A percentile compares a stretch with the other conserved stretches of the same genome.
Evolutionary conservation across 768 basidiomycete genomes (phyloP).

Genomic region (Agaricus sinodeliciosus): DNA sequence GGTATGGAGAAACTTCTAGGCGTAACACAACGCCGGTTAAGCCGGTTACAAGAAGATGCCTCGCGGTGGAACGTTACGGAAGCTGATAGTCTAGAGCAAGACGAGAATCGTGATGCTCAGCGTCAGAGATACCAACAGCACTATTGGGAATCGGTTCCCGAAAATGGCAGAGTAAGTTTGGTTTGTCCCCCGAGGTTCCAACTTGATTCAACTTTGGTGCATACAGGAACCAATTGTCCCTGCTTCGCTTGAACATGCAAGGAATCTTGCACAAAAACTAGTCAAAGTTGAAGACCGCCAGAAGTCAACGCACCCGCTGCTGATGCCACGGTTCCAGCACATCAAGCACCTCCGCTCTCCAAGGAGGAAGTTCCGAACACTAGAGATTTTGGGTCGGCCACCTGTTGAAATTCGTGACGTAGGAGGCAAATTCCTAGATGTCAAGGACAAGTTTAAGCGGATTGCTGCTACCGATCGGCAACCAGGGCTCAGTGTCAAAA

Average conservation of each 20-base stretch:
- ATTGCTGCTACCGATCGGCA: slow-evolving; percentile 45
- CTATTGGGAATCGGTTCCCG: slow-evolving; percentile 76
- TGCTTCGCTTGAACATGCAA: slow-evolving; percentile 43
- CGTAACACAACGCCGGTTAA: slow-evolving; percentile 26
- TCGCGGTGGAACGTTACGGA: slow-evolving; percentile 38
- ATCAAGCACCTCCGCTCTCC: slow-evolving; percentile 31
- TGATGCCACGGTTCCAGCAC: slow-evolving; percentile 32
- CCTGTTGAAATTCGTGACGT: slow-evolving; percentile 67
- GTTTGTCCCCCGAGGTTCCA: neutral
- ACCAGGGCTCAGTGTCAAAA: slow-evolving; percentile 22
- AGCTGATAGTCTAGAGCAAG: slow-evolving; percentile 58
- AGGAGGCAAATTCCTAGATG: slow-evolving; percentile 61
- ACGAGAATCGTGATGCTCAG: slow-evolving; percentile 45
- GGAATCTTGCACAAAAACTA: slow-evolving; percentile 28
- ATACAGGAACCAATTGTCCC: slow-evolving; percentile 59
- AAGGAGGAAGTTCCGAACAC: slow-evolving; percentile 28
- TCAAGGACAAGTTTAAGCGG: slow-evolving; percentile 44
- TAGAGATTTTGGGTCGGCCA: slow-evolving; percentile 40
- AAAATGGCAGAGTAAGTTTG: slow-evolving; percentile 51
- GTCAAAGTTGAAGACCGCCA: slow-evolving; percentile 24
- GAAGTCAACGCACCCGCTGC: slow-evolving; percentile 29
- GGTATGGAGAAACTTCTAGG: slow-evolving; percentile 82
- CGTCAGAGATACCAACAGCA: slow-evolving; percentile 61
- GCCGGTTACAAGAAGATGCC: slow-evolving; percentile 11
- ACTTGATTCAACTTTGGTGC: slow-evolving; percentile 1